phyloP scores from a whole-genome alignment of 2,329 filamentous ascomycete species.

The Exophiala lecanii-corni region DNA sequence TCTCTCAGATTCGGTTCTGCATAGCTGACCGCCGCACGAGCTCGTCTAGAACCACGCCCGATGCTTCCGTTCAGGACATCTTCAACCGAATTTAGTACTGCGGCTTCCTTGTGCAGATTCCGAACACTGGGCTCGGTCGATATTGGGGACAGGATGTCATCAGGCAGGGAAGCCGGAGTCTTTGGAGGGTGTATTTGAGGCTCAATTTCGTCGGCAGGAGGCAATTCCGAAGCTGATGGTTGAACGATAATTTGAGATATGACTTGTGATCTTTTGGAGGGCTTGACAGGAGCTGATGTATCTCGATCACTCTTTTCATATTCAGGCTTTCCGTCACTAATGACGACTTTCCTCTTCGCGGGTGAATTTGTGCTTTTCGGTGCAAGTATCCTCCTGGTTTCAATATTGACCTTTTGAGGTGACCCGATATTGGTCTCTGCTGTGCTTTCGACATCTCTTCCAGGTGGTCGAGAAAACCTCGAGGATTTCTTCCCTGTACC shows the following conservation, averaged over 20 bases:
- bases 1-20: slow-evolving; percentile 74
- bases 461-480: slow-evolving; percentile 22
- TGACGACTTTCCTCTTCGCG: slow-evolving; percentile 20
- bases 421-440: slow-evolving; percentile 4
- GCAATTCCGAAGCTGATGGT: slow-evolving; percentile 3
- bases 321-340: slow-evolving; percentile 11
- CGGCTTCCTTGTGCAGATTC: slow-evolving; percentile 19
- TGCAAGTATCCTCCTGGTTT: slow-evolving; percentile 21
- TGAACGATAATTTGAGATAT: background rate
- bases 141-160: slow-evolving; percentile 22
- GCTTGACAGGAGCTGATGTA: slow-evolving; percentile 2
- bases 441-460: slow-evolving; percentile 14
- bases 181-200: slow-evolving; percentile 14
- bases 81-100: slow-evolving; percentile 25
- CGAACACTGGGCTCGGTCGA: slow-evolving; percentile 24
- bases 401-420: slow-evolving; percentile 13
- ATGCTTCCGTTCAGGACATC: slow-evolving; percentile 40
- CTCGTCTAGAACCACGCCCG: slow-evolving; percentile 62
- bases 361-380: slow-evolving; percentile 28
- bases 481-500: slow-evolving; percentile 18
- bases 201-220: slow-evolving; percentile 2
- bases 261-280: slow-evolving; percentile 2
- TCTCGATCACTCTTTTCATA: slow-evolving; percentile 10
- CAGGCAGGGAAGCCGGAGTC: slow-evolving; percentile 18
- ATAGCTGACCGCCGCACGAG: slow-evolving; percentile 68